A percentile compares a stretch with the other conserved stretches of the same genome.
Conservation (phyloP, 106 monocot genomes). For the Ottelia alismoides region DNA sequence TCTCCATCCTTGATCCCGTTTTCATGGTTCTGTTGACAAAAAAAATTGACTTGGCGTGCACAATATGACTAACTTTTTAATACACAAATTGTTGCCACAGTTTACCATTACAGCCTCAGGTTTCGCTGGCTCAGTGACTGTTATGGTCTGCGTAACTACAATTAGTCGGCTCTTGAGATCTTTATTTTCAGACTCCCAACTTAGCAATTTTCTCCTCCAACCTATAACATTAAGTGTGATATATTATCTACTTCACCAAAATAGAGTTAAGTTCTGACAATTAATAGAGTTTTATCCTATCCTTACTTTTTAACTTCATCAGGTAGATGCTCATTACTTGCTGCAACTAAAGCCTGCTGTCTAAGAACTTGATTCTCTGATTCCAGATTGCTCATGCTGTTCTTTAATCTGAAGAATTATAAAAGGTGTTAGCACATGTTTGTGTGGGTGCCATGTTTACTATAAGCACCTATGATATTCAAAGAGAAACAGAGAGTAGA, state of each 20-base stretch:
- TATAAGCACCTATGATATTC: too few relatives aligned
- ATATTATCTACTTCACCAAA: too few relatives aligned
- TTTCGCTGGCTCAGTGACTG: conserved; percentile 9
- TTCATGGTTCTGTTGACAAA: conserved; percentile 33
- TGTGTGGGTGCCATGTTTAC: too few relatives aligned
- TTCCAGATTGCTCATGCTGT: conserved; percentile 55
- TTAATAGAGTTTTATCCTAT: too few relatives aligned
- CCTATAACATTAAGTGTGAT: too few relatives aligned
- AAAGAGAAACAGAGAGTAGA: neutral
- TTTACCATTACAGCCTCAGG: conserved; percentile 21
- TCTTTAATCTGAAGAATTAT: conserved; percentile 69
- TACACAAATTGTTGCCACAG: too few relatives aligned
- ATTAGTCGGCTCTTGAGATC: conserved; percentile 35
- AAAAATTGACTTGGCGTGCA: too few relatives aligned
- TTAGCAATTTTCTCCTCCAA: conserved; percentile 50
- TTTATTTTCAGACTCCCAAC: conserved; percentile 65
- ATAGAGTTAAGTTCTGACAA: neutral
- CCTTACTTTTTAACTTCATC: conserved; percentile 65
- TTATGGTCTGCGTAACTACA: conserved; percentile 17
- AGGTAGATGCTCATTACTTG: conserved; percentile 55
- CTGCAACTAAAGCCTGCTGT: conserved; percentile 61
- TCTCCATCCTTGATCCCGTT: conserved; percentile 33
- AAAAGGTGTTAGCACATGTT: too few relatives aligned
- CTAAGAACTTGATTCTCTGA: conserved; percentile 85
- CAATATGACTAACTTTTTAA: too few relatives aligned